Base-by-base conservation (phyloP, 768 basidiomycete genomes). In the Daedalea quercina region DNA sequence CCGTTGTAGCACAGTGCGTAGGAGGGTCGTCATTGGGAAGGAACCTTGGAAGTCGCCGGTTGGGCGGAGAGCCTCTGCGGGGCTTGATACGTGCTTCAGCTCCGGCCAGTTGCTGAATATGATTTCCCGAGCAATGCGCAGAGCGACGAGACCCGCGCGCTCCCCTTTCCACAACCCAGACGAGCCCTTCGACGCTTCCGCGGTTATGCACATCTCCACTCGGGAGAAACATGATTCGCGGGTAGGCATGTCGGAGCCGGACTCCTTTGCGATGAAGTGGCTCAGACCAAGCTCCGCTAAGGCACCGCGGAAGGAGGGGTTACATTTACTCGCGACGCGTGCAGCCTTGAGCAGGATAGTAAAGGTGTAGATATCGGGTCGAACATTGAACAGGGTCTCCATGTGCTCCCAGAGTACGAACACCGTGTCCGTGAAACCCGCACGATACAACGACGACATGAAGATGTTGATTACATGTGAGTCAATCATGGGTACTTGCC, bases 331-430 rank as follows among this genome's bases (percentile, higher is more conserved):
- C 3, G 81, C 79, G 17, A 76, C 69, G 2, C 82, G 71, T 1
- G 85, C 82, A 1, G 81, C 72, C 49, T 81, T 76, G 45, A 91
- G 73, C 11, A 92, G 61, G 50, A 84, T 70, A 42, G 74, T 72
- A 49, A 92, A 76, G 26, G 85, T 79, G 47, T 67, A 64, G 17
- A 73, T 64, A 44, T 85, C 78, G 0, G 84, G 84, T 2, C 69
- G 64, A 0, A 84, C 69, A 3, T 71, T 74, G 63, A 86, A 93
- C 2, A 90, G 64, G 0, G 66, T 60, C 3, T 70, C 69, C 67
- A 89, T 78, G 23, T 80, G 67, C n/a, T 84, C 81, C 85, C 87
- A 92, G 1, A 90, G 60, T 41, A 69, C 68, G 63, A 87, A 84
- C 3, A 84, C 75, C 7, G 76, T 68, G 57, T 87, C 85, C 0